Percentiles rank a stretch among this genome's conserved stretches.
These are phyloP conservation scores for Amanita subjunquillea DNA, from an alignment of 768 basidiomycete species.

Conservation along the genomic window DNA sequence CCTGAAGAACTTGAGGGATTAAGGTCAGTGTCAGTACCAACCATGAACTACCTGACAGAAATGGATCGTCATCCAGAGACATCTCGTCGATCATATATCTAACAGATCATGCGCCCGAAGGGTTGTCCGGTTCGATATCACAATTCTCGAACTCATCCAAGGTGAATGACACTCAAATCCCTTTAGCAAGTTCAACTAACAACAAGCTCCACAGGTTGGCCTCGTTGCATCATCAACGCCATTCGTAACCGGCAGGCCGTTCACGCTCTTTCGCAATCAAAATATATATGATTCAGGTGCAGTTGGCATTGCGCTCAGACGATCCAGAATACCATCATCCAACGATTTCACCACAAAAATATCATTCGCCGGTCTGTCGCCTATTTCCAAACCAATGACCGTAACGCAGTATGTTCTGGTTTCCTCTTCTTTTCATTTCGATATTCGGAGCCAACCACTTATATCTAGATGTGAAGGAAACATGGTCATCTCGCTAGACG, in stretches of 20 bases:
- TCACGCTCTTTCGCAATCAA: constrained; percentile 55
- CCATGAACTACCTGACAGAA: background rate
- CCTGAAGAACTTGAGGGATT: constrained; percentile 28
- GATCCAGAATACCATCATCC: background rate
- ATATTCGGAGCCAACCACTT: background rate
- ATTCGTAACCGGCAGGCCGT: constrained; percentile 66
- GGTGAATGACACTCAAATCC: constrained; percentile 18
- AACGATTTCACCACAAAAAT: constrained; percentile 9
- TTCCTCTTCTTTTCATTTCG: background rate
- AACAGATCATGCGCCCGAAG: constrained; percentile 49
- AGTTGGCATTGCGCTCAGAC: constrained; percentile 48
- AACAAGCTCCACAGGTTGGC: constrained; percentile 35
- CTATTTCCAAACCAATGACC: constrained; percentile 34
- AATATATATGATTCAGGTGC: constrained; percentile 53
- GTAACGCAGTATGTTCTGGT: constrained; percentile 40
- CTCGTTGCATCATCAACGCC: constrained; percentile 67
- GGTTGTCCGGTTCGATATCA: constrained; percentile 32
- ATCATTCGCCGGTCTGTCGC: constrained; percentile 28
- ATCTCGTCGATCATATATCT: constrained; percentile 38
- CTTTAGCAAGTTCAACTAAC: background rate
- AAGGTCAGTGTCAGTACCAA: constrained; percentile 21
- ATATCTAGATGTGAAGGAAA: constrained; percentile 59
- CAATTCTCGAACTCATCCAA: constrained; percentile 36
- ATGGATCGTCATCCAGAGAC: constrained; percentile 15
- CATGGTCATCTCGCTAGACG: constrained; percentile 49